phyloP scores from a whole-genome alignment of 2,329 filamentous ascomycete genomes.

The Ceratocystis papillata region DNA sequence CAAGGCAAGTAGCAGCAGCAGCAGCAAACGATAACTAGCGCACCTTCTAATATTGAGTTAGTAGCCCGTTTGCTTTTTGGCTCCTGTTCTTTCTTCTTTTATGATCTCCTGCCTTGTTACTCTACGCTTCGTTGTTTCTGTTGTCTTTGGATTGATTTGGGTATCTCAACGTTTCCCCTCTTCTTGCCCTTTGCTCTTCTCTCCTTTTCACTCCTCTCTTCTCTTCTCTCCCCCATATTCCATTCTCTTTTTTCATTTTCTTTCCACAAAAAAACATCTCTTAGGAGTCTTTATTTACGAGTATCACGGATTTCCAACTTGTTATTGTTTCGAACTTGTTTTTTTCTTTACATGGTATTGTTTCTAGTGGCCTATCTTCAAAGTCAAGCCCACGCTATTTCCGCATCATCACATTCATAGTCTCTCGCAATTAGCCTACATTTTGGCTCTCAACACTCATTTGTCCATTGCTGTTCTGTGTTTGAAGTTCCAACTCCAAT shows the following conservation, averaged over 20 bases:
- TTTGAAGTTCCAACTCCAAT: conserved; percentile 7
- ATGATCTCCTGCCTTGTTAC: conserved; percentile 10
- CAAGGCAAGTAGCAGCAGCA: neutral
- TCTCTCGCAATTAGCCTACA: conserved; percentile 4
- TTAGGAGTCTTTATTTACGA: conserved; percentile 10
- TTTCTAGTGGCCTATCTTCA: neutral
- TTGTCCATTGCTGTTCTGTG: neutral
- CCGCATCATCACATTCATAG: neutral
- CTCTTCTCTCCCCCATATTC: neutral
- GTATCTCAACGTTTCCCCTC: conserved; percentile 3
- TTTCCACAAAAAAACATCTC: conserved; percentile 8
- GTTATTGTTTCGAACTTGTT: conserved; percentile 10
- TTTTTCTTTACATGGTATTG: conserved; percentile 12
- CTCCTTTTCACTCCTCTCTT: neutral
- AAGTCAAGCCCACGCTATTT: neutral
- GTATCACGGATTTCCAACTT: conserved; percentile 7
- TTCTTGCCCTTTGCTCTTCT: neutral
- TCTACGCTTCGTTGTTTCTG: neutral
- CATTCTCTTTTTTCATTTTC: neutral
- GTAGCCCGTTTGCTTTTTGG: conserved; percentile 3
- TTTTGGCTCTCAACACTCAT: neutral
- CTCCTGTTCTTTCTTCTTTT: conserved; percentile 5
- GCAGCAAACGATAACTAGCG: neutral
- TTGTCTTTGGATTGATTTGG: neutral
- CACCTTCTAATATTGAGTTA: neutral